Evolutionary conservation across 2,329 filamentous ascomycete genomes (phyloP).

Genomic region (Ophiostoma novo-ulmi): DNA sequence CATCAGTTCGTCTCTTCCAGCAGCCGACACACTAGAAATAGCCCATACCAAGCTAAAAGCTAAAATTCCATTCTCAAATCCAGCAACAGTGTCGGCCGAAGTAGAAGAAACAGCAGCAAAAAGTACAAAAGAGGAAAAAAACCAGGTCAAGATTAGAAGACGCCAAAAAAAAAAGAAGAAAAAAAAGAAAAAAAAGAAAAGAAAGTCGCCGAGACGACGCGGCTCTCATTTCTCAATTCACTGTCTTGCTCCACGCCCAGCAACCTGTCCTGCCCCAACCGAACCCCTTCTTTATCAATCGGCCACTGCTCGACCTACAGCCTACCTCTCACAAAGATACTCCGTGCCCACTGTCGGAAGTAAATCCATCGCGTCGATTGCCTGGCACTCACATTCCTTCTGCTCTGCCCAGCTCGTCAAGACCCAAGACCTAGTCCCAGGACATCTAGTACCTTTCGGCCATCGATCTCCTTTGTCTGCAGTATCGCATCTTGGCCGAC

Average conservation of each 20-base stretch:
- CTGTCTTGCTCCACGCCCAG: neutral
- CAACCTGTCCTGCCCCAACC: constrained; percentile 11
- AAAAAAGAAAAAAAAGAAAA: neutral
- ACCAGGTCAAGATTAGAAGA: neutral
- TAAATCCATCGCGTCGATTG: neutral
- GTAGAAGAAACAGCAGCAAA: neutral
- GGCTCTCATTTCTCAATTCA: constrained; percentile 22
- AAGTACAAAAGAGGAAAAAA: constrained; percentile 4
- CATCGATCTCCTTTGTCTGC: constrained; percentile 2
- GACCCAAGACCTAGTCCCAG: too few relatives aligned
- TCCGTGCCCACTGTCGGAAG: constrained; percentile 1
- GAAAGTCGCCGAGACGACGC: constrained; percentile 17
- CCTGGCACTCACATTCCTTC: neutral
- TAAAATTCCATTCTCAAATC: neutral
- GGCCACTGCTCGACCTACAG: neutral
- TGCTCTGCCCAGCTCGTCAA: neutral
- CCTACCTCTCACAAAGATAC: neutral
- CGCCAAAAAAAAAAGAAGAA: constrained; percentile 12
- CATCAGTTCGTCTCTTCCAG: neutral
- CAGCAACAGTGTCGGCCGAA: constrained; percentile 8
- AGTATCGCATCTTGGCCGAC: neutral
- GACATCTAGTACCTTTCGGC: neutral
- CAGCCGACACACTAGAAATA: neutral
- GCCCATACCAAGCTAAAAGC: neutral
- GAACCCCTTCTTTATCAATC: constrained; percentile 17